phyloP scores from a whole-genome alignment of 2,329 filamentous ascomycete genomes.

The Metarhizium guizhouense region DNA sequence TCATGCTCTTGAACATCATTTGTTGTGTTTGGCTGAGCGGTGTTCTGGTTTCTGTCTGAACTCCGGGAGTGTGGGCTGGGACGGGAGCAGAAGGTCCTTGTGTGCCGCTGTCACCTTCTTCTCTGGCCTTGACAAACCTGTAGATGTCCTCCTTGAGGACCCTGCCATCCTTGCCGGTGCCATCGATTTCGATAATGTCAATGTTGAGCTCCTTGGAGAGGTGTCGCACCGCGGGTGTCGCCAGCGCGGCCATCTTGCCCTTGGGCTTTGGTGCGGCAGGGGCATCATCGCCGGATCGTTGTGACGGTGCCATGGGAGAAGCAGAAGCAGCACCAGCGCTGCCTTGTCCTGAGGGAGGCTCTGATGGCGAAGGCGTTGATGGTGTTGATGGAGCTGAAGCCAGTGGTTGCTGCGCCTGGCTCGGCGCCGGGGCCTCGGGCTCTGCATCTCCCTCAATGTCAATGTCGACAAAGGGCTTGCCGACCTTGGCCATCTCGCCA shows the following conservation, averaged over 20 bases:
- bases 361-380: slow-evolving; percentile 13
- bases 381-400: slow-evolving; percentile 14
- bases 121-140: slow-evolving; percentile 51
- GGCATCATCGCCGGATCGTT: background rate
- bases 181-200: slow-evolving; percentile 67
- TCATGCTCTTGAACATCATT: slow-evolving; percentile 98
- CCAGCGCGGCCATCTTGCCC: slow-evolving; percentile 64
- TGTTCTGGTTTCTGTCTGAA: slow-evolving; percentile 59
- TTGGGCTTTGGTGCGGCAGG: slow-evolving; percentile 24
- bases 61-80: slow-evolving; percentile 18
- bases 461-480: slow-evolving; percentile 89
- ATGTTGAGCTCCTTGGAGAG: slow-evolving; percentile 72
- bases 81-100: slow-evolving; percentile 13
- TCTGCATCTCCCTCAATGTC: slow-evolving; percentile 74
- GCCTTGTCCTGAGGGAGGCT: background rate
- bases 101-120: slow-evolving; percentile 21
- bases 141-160: slow-evolving; percentile 90
- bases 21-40: slow-evolving; percentile 70
- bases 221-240: slow-evolving; percentile 87
- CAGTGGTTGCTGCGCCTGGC: slow-evolving; percentile 7
- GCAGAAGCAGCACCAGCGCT: background rate
- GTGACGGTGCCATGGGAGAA: background rate
- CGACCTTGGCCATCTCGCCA: slow-evolving; percentile 93
- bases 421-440: slow-evolving; percentile 19
- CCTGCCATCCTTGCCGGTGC: slow-evolving; percentile 83